Percentiles rank a stretch among this genome's conserved stretches.
These are phyloP conservation scores for Takakia lepidozioides DNA, from an alignment of 225 moss, liverwort and hornwort species.

Conservation along the genomic window DNA sequence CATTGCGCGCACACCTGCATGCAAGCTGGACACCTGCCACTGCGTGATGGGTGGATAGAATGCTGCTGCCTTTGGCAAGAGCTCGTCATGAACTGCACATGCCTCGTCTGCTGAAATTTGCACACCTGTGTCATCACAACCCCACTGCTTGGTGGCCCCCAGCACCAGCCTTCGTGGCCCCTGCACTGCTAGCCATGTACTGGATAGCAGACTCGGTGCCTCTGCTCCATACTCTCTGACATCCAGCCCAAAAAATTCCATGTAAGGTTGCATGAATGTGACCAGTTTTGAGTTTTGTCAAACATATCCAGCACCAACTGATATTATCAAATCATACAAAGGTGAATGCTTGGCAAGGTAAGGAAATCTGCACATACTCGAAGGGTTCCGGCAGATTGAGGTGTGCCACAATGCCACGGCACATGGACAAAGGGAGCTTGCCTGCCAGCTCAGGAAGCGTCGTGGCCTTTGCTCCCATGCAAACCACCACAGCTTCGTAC, in stretches of 20 bases:
- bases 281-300: not conserved
- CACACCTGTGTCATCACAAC: slow-evolving; percentile 37
- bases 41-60: slow-evolving; percentile 60
- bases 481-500: slow-evolving; percentile 85
- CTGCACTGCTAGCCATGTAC: slow-evolving; percentile 86
- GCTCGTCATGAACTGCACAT: slow-evolving; percentile 37
- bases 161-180: slow-evolving; percentile 58
- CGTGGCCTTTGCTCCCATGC: slow-evolving; percentile 72
- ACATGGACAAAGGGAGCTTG: slow-evolving; percentile 75
- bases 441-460: slow-evolving; percentile 67
- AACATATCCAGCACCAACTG: too few species aligned
- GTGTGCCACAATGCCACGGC: slow-evolving; percentile 78
- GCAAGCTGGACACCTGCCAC: slow-evolving; percentile 32
- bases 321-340: too few species aligned
- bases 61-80: slow-evolving; percentile 42
- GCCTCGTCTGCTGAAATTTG: slow-evolving; percentile 48
- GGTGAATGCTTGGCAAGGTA: too few species aligned
- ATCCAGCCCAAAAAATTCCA: not conserved
- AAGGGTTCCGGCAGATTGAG: slow-evolving; percentile 45
- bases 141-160: slow-evolving; percentile 95
- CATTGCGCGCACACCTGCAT: slow-evolving; percentile 44
- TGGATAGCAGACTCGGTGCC: slow-evolving; percentile 71
- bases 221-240: slow-evolving; percentile 30
- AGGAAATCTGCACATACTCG: too few species aligned
- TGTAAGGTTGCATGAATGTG: not conserved